Evolutionary conservation across 352 stramenopile genomes (phyloP).

Genomic region (Halophytophthora polymorphica): DNA sequence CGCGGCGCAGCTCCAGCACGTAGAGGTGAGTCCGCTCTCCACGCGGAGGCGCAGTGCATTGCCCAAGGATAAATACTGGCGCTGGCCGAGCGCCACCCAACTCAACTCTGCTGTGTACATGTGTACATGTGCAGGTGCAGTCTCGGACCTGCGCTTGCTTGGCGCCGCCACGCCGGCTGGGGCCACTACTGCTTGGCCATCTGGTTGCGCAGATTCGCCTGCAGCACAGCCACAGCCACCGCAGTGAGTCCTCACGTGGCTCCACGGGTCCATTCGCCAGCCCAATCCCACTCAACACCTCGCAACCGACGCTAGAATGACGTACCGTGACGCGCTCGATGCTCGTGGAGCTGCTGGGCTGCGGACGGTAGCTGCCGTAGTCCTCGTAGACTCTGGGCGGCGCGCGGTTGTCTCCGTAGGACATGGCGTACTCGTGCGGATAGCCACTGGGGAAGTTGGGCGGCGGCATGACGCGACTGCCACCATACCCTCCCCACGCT

Average conservation of each 20-base stretch:
- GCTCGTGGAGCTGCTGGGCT: constrained; percentile 20
- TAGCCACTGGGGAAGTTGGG: constrained; percentile 12
- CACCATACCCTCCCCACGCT: constrained; percentile 18
- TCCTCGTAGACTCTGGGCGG: constrained; percentile 12
- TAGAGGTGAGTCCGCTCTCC: no score
- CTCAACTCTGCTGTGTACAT: no score
- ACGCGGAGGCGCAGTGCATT: no score
- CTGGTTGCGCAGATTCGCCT: constrained; percentile 30
- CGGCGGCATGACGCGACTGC: constrained; percentile 6
- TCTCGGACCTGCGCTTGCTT: no score
- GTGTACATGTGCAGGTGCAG: no score
- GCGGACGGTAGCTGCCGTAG: constrained; percentile 18
- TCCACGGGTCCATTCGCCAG: constrained; percentile 4
- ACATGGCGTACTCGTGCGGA: constrained; percentile 17
- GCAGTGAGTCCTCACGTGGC: neutral
- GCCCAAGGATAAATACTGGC: no score
- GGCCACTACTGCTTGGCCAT: constrained; percentile 22
- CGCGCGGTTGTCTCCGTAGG: constrained; percentile 16
- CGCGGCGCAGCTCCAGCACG: no score
- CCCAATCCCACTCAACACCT: constrained; percentile 1
- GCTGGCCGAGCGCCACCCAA: no score
- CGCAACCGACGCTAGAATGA: no score
- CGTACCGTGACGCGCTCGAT: constrained; percentile 28
- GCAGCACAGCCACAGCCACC: constrained; percentile 1
- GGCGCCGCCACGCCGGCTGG: no score